Evolutionary conservation across 495 filamentous ascomycete genomes (phyloP), one percentile per base, ranked within the genome.

Genomic region (Chlorociboria aeruginascens): DNA sequence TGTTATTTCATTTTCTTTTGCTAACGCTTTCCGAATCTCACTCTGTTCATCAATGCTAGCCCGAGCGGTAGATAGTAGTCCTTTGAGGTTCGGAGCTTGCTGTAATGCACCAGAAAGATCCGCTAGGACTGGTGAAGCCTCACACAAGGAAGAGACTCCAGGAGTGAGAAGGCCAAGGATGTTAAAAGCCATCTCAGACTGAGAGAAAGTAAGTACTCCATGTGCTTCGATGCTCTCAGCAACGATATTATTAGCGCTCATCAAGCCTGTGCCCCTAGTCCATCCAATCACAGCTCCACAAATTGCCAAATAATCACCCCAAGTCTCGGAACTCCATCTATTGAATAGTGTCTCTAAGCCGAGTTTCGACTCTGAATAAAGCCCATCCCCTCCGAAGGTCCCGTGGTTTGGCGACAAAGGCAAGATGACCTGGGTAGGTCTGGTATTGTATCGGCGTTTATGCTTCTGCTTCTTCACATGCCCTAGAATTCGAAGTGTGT

Each of bases 121-220:
- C 41, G 92, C 92, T 64, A 82, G 94, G 48, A 98, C 83, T 1
- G 92, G 90, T 61, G 95, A 86, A 32, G 77, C 70, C 66, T 98
- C 88, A 70, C 89, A 96, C 14, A 95, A 76, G 56, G 94, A 85
- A 55, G 89, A 86, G 49, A 98, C 83, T 29, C 80, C 75, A 1
- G 86, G 85, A 6, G 88, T 79, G 90, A 98, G 94, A 40, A 98
- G 77, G 45, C 87, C 89, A 35, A 98, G 79, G 45, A 98, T 69
- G 64, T 95, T 95, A 74, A 96, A 95, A 3, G 92, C 92, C 92
- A 98, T 98, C 65, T 98, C 92, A 55, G 92, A 85, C 69, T 96
- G 92, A 11, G 89, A 95, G 70, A 98, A 98, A 4, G 92, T 98
- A 51, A 88, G 83, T 11, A 95, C 92, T 56, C 90, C 90, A 56